Evolutionary conservation across 2,329 filamentous ascomycete genomes (phyloP).

Genomic region (Septoria linicola): DNA sequence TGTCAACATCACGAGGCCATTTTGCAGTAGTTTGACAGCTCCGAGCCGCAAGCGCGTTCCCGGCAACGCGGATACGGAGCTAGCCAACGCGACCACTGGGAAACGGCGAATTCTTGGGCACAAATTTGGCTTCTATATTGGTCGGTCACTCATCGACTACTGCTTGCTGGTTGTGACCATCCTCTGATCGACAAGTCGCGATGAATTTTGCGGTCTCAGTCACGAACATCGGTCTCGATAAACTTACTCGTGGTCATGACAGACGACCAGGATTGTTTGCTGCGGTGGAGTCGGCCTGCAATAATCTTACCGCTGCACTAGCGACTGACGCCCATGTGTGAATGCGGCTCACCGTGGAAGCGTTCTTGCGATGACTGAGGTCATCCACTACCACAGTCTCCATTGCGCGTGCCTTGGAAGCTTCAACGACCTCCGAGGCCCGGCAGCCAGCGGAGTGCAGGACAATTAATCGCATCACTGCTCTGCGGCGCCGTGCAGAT

Average conservation of each 20-base stretch:
- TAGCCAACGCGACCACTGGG: not conserved
- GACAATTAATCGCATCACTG: not conserved
- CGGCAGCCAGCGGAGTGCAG: conserved; percentile 4
- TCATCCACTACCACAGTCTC: no score
- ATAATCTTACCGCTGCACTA: no score
- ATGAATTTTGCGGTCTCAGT: no score
- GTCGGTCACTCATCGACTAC: no score
- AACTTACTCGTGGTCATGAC: no score
- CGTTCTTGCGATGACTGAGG: no score
- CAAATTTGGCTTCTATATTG: not conserved
- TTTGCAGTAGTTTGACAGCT: not conserved
- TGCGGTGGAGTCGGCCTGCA: not conserved
- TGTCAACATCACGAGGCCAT: conserved; percentile 4
- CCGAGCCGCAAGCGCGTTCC: conserved; percentile 2
- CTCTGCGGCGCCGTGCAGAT: not conserved
- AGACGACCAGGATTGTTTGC: conserved; percentile 1
- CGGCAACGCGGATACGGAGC: conserved; percentile 7
- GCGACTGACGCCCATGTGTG: no score
- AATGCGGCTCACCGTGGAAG: no score
- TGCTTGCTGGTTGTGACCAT: no score
- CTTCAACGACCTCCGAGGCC: not conserved
- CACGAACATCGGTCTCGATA: no score
- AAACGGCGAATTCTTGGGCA: not conserved
- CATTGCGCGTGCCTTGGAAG: no score
- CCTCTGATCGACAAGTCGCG: no score